These are phyloP conservation scores for Hymenoscyphus fraxineus DNA, from an alignment of 2,329 filamentous ascomycete species.

Conservation along the genomic window DNA sequence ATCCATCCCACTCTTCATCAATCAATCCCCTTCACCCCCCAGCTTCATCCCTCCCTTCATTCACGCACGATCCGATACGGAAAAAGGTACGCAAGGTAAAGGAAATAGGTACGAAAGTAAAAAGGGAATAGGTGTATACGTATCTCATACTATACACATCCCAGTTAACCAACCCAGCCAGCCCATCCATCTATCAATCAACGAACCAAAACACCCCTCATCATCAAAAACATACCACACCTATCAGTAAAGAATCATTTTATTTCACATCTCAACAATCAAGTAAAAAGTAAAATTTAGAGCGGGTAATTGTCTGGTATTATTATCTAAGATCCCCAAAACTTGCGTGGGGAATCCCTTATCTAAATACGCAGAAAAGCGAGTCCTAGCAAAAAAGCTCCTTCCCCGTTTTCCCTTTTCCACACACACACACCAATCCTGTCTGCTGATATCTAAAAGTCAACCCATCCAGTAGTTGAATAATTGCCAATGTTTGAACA, in stretches of 20 bases:
- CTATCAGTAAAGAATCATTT: not conserved
- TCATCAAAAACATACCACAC: not conserved
- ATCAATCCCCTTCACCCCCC: not conserved
- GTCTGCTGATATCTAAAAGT: slow-evolving; percentile 13
- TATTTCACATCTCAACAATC: not conserved
- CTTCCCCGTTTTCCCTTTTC: slow-evolving; percentile 6
- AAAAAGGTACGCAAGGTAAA: not conserved
- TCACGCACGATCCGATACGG: not conserved
- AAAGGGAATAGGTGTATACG: too few species aligned
- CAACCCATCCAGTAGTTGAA: slow-evolving; percentile 6
- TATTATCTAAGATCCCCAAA: slow-evolving; percentile 24
- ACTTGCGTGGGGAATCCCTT: slow-evolving; percentile 14
- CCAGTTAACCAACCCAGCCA: too few species aligned
- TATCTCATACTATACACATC: too few species aligned
- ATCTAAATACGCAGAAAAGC: slow-evolving; percentile 38
- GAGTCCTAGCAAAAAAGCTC: slow-evolving; percentile 31
- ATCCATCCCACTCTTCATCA: not conserved
- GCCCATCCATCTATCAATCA: too few species aligned
- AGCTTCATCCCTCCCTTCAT: not conserved
- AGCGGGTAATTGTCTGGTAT: slow-evolving; percentile 38
- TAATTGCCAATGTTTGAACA: slow-evolving; percentile 1
- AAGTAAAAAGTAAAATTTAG: slow-evolving; percentile 19
- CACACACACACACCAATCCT: not conserved
- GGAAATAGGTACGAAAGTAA: too few species aligned
- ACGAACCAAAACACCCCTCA: too few species aligned